These are phyloP conservation scores for Calvatia gigantea DNA, from an alignment of 768 basidiomycete genomes.

Conservation along the genomic window DNA sequence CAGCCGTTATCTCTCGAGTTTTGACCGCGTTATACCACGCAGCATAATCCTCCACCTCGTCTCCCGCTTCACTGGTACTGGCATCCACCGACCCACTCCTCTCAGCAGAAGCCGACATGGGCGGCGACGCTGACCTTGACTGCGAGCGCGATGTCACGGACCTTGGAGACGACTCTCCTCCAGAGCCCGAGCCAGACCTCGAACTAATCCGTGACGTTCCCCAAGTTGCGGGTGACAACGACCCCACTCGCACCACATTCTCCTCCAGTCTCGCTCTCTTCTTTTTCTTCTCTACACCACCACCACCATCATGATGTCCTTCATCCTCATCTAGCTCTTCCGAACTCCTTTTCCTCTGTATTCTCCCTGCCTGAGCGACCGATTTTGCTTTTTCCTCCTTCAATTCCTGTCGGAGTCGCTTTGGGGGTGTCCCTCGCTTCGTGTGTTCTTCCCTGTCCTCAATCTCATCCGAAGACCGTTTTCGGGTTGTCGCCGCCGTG, in stretches of 20 bases:
- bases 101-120: background rate
- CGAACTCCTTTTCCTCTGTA: conserved; percentile 9
- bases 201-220: background rate
- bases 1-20: background rate
- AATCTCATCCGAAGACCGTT: conserved; percentile 26
- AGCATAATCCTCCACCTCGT: background rate
- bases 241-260: background rate
- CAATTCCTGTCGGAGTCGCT: background rate
- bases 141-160: too few relatives aligned
- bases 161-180: too few relatives aligned
- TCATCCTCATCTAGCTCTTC: conserved; percentile 10
- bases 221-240: conserved; percentile 2
- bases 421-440: conserved; percentile 1
- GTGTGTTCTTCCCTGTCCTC: background rate
- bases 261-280: background rate
- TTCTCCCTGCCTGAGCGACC: background rate
- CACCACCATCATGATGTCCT: background rate
- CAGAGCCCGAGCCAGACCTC: background rate
- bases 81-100: background rate
- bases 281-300: background rate
- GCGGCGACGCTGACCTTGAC: background rate
- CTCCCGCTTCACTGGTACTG: background rate
- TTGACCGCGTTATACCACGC: background rate
- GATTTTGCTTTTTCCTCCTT: background rate
- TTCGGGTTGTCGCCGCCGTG: conserved; percentile 14